Base-by-base conservation (phyloP, 306 rosid genomes). In the Cucurbita maxima region DNA sequence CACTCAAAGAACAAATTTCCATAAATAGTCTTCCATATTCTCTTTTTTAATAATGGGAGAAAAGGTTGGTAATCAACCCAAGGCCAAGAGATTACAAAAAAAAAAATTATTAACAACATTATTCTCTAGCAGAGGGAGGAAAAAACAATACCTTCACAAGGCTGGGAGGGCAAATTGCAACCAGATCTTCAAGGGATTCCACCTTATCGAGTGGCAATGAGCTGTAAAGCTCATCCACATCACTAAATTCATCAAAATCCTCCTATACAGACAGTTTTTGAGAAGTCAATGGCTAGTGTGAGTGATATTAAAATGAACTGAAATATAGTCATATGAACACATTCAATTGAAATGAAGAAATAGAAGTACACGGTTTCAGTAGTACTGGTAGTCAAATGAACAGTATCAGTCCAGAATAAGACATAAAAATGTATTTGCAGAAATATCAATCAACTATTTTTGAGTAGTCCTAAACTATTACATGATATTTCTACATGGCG, bases 181-280 rank as follows among this genome's bases (percentile, higher is more conserved):
- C 98, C 79, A 93, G 87, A 76, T 94, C 99, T 89, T 94, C 99
- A 48, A 90, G 87, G 47, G 92, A 84, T 76, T 94, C 99, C 84
- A 94, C 99, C 84, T 86, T 94, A 77, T 94, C 99, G 67, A 90
- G 72, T 56, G 97, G 92, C 63, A 94, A 80, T 43, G 95, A 82
- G 81, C 79, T 84, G 83, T 94, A 94, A 77, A 94, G 88, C 56
- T 90, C 97, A 81, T 94, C 98, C 73, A 90, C 97, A 41, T 94
- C 98, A 81, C 69, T 75, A 74, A 94, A 94, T 3, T 90, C 97
- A 9, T 90, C 97, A 81, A 90, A 90, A 81, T 90, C 96, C 48
- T 94, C 98, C 98, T 94, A 80, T 60, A 72, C 48, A 1, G 30
- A 55, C 66, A 73, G 30, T 40, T 18, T 71, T 55, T 20, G 52